These are phyloP conservation scores for Stemphylium beticola DNA, from an alignment of 2,329 filamentous ascomycete species.

Conservation along the genomic window DNA sequence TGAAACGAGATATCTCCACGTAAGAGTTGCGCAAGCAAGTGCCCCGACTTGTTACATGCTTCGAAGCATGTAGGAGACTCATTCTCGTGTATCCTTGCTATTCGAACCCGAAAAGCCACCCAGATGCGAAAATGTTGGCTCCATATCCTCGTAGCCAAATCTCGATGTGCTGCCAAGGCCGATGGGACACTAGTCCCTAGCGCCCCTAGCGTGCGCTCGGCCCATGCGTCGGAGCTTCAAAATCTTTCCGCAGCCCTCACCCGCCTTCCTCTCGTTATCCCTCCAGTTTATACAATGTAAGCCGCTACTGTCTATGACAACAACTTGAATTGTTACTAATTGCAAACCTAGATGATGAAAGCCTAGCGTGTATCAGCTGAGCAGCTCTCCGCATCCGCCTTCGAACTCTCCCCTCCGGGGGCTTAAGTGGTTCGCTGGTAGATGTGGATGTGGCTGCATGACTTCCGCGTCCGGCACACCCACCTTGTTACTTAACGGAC, in stretches of 20 bases:
- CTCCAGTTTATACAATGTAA: slow-evolving; percentile 99
- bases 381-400: slow-evolving; percentile 69
- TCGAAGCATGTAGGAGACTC: slow-evolving; percentile 30
- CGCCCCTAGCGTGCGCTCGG: slow-evolving; percentile 29
- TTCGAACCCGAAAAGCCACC: background rate
- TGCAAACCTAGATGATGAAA: slow-evolving; percentile 89
- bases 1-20: slow-evolving; percentile 43
- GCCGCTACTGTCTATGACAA: slow-evolving; percentile 48
- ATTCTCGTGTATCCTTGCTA: slow-evolving; percentile 15
- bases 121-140: background rate
- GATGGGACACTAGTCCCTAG: slow-evolving; percentile 23
- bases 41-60: slow-evolving; percentile 18
- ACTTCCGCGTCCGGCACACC: slow-evolving; percentile 99
- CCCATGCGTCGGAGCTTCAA: slow-evolving; percentile 34
- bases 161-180: slow-evolving; percentile 20
- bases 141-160: background rate
- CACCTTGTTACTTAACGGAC: slow-evolving; percentile 97
- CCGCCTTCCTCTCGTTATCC: slow-evolving; percentile 70
- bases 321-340: slow-evolving; percentile 27
- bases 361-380: slow-evolving; percentile 96
- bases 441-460: slow-evolving; percentile 74
- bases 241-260: slow-evolving; percentile 36
- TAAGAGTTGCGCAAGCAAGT: slow-evolving; percentile 37
- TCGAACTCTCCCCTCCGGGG: slow-evolving; percentile 84
- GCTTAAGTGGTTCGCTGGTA: slow-evolving; percentile 85